Evolutionary conservation across 805 yeast species (phyloP).

Genomic region (Hermanozyma aechmeae): DNA sequence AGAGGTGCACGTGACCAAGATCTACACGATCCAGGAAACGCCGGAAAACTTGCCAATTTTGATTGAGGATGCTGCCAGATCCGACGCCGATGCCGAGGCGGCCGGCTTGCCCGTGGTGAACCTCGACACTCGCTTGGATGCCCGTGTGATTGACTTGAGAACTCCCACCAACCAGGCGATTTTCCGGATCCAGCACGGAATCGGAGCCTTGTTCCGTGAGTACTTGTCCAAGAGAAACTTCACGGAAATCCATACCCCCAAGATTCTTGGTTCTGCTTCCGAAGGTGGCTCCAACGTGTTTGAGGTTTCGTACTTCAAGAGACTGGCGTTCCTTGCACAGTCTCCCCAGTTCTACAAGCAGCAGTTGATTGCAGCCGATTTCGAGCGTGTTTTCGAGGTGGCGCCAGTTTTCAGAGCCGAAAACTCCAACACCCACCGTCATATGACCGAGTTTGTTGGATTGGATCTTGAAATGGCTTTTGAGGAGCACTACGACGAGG

Average conservation of each 20-base stretch:
- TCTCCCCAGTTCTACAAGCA: conserved; percentile 98
- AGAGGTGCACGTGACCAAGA: conserved; percentile 70
- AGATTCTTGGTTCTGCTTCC: conserved; percentile 87
- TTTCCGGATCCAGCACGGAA: conserved; percentile 88
- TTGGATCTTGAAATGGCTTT: conserved; percentile 97
- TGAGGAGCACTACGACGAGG: conserved; percentile 97
- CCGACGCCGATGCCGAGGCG: conserved; percentile 90
- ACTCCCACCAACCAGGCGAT: conserved; percentile 97
- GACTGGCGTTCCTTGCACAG: conserved; percentile 91
- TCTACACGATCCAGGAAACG: conserved; percentile 74
- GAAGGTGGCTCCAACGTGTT: conserved; percentile 98
- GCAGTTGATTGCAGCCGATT: conserved; percentile 96
- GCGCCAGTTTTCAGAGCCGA: conserved; percentile 99
- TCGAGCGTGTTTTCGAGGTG: conserved; percentile 90
- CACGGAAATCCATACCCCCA: conserved; percentile 94
- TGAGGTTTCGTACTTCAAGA: conserved; percentile 86
- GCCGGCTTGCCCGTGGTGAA: conserved; percentile 89
- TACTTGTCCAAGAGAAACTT: conserved; percentile 60
- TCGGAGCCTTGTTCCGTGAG: conserved; percentile 82
- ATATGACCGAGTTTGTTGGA: conserved; percentile 97
- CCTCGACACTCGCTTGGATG: conserved; percentile 90
- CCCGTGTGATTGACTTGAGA: conserved; percentile 93
- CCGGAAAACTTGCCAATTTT: conserved; percentile 90
- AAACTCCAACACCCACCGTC: conserved; percentile 98
- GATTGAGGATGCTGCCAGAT: conserved; percentile 93